Evolutionary conservation across 768 basidiomycete genomes (phyloP).

Genomic region (Lentinus tigrinus): DNA sequence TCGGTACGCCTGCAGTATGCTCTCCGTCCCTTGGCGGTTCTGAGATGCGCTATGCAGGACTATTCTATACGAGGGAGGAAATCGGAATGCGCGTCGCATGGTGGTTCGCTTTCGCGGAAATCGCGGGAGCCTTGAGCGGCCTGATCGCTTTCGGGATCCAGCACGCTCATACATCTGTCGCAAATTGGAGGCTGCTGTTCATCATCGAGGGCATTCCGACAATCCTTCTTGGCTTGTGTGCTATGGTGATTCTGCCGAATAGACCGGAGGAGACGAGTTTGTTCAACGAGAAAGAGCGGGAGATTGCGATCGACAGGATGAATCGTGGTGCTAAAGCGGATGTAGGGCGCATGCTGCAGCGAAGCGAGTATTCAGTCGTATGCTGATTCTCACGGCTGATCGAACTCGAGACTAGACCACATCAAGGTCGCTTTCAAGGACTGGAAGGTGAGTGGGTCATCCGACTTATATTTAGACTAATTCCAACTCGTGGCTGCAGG

Average conservation of each 20-base stretch:
- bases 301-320: constrained; percentile 65
- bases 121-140: constrained; percentile 85
- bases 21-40: neutral
- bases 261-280: constrained; percentile 68
- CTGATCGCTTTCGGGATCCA: constrained; percentile 79
- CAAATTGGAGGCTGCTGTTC: constrained; percentile 65
- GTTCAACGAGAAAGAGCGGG: constrained; percentile 50
- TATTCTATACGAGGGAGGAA: constrained; percentile 75
- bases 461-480: no score
- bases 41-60: constrained; percentile 39
- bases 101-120: constrained; percentile 84
- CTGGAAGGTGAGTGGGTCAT: constrained; percentile 44
- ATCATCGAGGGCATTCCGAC: constrained; percentile 77
- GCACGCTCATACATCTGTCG: constrained; percentile 47
- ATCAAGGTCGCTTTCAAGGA: constrained; percentile 62
- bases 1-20: constrained; percentile 47
- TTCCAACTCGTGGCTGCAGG: constrained; percentile 30
- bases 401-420: constrained; percentile 44
- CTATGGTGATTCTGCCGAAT: constrained; percentile 59
- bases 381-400: neutral
- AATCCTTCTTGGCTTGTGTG: constrained; percentile 57
- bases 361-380: constrained; percentile 41
- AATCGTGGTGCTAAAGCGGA: constrained; percentile 67
- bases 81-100: constrained; percentile 75
- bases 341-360: constrained; percentile 60